phyloP scores from a whole-genome alignment of 2,329 filamentous ascomycete genomes.

The Colletotrichum godetiae region DNA sequence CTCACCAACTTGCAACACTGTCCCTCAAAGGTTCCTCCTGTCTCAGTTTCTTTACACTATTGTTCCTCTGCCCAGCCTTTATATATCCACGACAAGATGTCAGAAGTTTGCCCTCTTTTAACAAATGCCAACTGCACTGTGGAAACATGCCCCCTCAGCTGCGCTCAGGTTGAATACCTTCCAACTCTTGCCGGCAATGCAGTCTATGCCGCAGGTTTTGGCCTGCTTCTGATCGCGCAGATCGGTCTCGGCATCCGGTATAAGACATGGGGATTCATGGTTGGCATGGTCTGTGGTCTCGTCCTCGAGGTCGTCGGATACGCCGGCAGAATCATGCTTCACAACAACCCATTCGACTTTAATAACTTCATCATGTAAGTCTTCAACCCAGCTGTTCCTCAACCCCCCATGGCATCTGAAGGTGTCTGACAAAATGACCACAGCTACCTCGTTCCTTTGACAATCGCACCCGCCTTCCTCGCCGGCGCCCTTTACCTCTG shows the following conservation, averaged over 20 bases:
- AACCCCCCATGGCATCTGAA: background rate
- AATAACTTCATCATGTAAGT: conserved; percentile 56
- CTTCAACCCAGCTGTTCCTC: rapidly evolving
- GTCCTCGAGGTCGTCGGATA: conserved; percentile 70
- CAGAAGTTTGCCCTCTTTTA: background rate
- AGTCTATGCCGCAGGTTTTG: background rate
- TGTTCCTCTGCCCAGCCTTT: background rate
- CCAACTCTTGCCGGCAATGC: background rate
- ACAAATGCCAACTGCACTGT: background rate
- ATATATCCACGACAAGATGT: background rate
- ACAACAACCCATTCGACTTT: conserved; percentile 68
- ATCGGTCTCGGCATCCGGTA: background rate
- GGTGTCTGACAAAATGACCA: background rate
- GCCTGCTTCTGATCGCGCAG: background rate
- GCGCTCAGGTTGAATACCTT: background rate
- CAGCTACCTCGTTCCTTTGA: conserved; percentile 30
- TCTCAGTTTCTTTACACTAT: background rate
- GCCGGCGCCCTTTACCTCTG: conserved; percentile 36
- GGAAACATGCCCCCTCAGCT: background rate
- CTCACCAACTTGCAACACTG: background rate
- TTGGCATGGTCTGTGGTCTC: background rate
- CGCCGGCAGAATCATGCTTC: conserved; percentile 65
- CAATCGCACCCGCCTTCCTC: conserved; percentile 35
- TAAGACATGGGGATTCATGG: background rate
- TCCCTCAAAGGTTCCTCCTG: background rate